Conservation (phyloP, 768 basidiomycete genomes). For the Hygrophorus pudorinus region DNA sequence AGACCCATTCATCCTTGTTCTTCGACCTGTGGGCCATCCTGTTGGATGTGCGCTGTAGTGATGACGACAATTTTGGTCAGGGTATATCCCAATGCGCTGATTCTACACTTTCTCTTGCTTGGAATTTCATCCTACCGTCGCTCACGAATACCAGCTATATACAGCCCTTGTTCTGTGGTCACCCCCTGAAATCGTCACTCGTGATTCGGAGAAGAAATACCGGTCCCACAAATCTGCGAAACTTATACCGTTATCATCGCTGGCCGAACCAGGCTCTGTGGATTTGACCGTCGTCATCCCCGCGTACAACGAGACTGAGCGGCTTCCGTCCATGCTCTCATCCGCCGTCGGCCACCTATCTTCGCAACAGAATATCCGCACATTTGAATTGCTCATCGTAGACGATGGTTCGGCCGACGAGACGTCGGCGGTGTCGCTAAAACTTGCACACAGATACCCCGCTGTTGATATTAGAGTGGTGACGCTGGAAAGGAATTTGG, state of each 20-base stretch:
- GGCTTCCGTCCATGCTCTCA: slow-evolving; percentile 77
- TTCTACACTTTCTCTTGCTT: background rate
- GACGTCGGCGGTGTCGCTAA: slow-evolving; percentile 56
- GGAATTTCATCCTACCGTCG: slow-evolving; percentile 2
- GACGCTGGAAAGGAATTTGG: slow-evolving; percentile 67
- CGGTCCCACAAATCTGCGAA: slow-evolving; percentile 45
- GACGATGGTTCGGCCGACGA: slow-evolving; percentile 84
- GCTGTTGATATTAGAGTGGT: slow-evolving; percentile 66
- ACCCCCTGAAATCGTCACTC: slow-evolving; percentile 53
- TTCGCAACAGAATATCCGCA: slow-evolving; percentile 30
- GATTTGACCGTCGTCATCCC: slow-evolving; percentile 81
- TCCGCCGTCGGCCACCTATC: slow-evolving; percentile 61
- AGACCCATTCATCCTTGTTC: slow-evolving; percentile 83
- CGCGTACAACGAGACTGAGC: slow-evolving; percentile 83
- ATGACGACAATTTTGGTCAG: slow-evolving; percentile 51
- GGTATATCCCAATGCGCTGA: slow-evolving; percentile 31
- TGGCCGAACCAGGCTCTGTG: slow-evolving; percentile 47
- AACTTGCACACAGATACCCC: slow-evolving; percentile 47
- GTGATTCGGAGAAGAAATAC: slow-evolving; percentile 61
- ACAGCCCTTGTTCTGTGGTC: slow-evolving; percentile 64
- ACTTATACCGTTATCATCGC: slow-evolving; percentile 44
- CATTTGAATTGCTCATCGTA: slow-evolving; percentile 77
- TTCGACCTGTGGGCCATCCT: slow-evolving; percentile 61
- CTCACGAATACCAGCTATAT: slow-evolving; percentile 44
- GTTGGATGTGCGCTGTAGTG: slow-evolving; percentile 39